phyloP scores from a whole-genome alignment of 148 eudicot species.

The Vaccinium darrowii region DNA sequence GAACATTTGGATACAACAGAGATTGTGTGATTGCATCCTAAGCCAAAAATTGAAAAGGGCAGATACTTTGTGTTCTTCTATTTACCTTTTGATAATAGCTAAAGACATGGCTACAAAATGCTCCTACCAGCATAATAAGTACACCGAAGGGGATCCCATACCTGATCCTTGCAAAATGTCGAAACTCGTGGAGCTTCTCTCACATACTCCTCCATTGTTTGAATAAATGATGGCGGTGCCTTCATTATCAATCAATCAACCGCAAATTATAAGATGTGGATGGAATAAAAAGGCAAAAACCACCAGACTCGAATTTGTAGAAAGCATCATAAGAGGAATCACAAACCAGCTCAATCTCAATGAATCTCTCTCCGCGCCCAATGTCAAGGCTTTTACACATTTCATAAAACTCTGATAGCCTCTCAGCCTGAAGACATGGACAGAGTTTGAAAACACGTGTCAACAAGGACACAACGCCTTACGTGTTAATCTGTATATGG shows the following conservation, averaged over 20 bases:
- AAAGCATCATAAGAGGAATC: conserved; percentile 12
- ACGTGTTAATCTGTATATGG: not conserved
- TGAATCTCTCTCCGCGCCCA: conserved; percentile 79
- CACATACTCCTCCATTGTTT: conserved; percentile 99
- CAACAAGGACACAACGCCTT: not conserved
- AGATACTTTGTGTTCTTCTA: not conserved
- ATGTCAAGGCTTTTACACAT: conserved; percentile 79
- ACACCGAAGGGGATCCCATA: conserved; percentile 22
- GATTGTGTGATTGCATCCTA: not conserved
- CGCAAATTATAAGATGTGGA: conserved; percentile 10
- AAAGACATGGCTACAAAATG: not conserved
- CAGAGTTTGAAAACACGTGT: not conserved
- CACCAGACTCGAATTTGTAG: not conserved
- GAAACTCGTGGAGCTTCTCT: conserved; percentile 87
- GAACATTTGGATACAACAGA: not conserved
- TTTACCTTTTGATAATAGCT: not conserved
- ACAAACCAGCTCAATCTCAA: conserved; percentile 87
- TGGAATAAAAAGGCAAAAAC: not conserved
- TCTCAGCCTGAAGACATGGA: conserved; percentile 65
- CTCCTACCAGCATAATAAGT: not conserved
- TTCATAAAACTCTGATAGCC: conserved; percentile 92
- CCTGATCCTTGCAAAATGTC: conserved; percentile 74
- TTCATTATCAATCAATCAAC: conserved; percentile 26
- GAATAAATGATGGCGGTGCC: conserved; percentile 96
- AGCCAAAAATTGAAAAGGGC: not conserved